Base-by-base conservation (phyloP, 768 basidiomycete species). In the Mrakia blollopis region DNA sequence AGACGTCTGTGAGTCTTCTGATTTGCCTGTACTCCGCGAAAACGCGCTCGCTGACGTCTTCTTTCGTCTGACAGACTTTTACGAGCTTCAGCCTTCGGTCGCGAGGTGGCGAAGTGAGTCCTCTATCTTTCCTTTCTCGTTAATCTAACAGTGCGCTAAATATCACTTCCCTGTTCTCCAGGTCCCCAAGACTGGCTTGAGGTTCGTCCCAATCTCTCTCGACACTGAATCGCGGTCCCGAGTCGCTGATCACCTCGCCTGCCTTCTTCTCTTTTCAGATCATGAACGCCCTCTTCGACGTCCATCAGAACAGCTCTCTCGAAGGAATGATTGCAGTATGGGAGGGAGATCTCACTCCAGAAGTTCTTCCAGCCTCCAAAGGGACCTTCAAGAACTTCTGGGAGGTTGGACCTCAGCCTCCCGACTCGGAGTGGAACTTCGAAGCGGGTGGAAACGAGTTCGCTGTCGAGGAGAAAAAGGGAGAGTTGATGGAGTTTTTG, bases 341-440 rank as follows among this genome's bases (percentile, higher is more conserved):
- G n/a, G 61, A 63, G 9, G 61, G 61, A 16, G 61, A 63, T 13
- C 13, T 63, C 30, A 11, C 16, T 16, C 61, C 61, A 3, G 61
- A 9, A 1, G 35, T 63, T 21, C 6, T 28, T 3, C 30, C 30
- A 7, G 3, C 14, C 61, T 30, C 61, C 8, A 63, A 63, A 28
- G 25, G 16, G 30, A 63, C 61, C 9, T 63, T 63, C 61, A 63
- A 30, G 30, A 63, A 63, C 61, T 63, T 63, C 28, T 63, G 61
- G 61, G 61, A 63, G 61, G 61, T 63, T 6, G 61, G 61, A 28
- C 61, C 61, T 16, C 61, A 63, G 61, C 35, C 35, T 8, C 28
- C 30, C 28, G 25, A 23, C 6, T 3, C 13, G 9, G 61, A 63
- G 14, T 63, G 61, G 61, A 32, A 63, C 16, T 16, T 16, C 25